A percentile compares a stretch with the other conserved stretches of the same genome.
Evolutionary conservation across 2,329 filamentous ascomycete species (phyloP).

Genomic region (Leptodontidium sp.): DNA sequence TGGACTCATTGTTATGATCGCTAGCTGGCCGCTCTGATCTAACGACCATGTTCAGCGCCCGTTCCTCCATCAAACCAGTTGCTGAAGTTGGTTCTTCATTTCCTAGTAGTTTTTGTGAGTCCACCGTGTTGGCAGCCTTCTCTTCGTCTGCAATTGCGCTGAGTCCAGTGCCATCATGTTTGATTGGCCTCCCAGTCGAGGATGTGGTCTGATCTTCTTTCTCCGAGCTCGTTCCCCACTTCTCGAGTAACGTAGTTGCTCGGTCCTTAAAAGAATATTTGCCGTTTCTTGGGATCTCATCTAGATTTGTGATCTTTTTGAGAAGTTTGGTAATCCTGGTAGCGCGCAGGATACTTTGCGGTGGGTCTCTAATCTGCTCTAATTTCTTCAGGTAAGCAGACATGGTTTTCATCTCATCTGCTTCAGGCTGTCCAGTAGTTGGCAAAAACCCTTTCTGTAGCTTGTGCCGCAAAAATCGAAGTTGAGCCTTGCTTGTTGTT

Average conservation of each 20-base stretch:
- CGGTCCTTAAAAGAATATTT: conserved; percentile 16
- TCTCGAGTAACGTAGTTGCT: conserved; percentile 7
- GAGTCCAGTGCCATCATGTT: not conserved
- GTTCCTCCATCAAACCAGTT: conserved; percentile 1
- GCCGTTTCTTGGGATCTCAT: conserved; percentile 16
- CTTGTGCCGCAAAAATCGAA: conserved; percentile 19
- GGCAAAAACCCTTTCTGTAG: conserved; percentile 19
- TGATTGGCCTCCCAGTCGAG: not conserved
- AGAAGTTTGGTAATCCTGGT: conserved; percentile 17
- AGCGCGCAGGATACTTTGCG: not conserved
- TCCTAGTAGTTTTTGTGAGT: not conserved
- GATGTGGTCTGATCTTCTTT: conserved; percentile 9
- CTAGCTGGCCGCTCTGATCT: not conserved
- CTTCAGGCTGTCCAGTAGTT: not conserved
- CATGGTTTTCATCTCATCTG: conserved; percentile 15
- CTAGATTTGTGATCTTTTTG: conserved; percentile 19
- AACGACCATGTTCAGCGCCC: not conserved
- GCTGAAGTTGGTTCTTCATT: not conserved
- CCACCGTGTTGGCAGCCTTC: not conserved
- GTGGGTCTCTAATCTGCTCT: not conserved
- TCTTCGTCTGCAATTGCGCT: not conserved
- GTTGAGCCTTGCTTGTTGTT: not conserved
- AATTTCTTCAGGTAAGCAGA: not conserved
- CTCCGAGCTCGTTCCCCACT: conserved; percentile 15
- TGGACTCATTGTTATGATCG: not conserved